Conservation (phyloP, 495 filamentous ascomycete genomes). For the Aspergillus saccharolyticus region DNA sequence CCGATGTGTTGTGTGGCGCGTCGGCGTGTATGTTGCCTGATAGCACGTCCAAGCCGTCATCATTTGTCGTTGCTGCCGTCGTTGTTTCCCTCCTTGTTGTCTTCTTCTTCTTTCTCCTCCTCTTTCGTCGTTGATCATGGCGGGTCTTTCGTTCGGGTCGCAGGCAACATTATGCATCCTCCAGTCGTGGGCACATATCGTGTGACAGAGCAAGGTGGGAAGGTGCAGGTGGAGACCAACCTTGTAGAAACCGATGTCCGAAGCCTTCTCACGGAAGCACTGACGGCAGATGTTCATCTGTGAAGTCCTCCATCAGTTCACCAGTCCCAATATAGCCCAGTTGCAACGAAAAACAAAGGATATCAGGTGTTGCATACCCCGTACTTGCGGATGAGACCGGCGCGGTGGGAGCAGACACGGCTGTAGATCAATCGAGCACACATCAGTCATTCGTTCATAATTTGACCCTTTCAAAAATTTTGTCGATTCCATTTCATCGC, state of each 20-base stretch:
- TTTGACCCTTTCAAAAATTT: constrained; percentile 5
- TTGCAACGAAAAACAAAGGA: not conserved
- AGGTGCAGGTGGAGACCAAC: constrained; percentile 36
- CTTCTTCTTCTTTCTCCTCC: not conserved
- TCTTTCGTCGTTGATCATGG: not conserved
- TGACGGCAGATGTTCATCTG: constrained; percentile 96
- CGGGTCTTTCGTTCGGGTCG: not conserved
- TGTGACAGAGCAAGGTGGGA: not conserved
- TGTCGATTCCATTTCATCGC: constrained; percentile 15
- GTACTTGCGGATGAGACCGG: constrained; percentile 98
- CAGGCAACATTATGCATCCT: not conserved
- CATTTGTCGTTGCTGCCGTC: too few relatives aligned
- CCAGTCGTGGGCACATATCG: not conserved
- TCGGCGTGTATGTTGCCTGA: too few relatives aligned
- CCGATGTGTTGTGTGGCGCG: not conserved
- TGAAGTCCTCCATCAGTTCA: constrained; percentile 16
- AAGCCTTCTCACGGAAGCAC: constrained; percentile 97
- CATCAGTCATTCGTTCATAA: constrained; percentile 21
- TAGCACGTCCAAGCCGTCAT: too few relatives aligned
- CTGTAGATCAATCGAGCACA: constrained; percentile 41
- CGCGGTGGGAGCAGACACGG: constrained; percentile 92
- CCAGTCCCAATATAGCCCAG: not conserved
- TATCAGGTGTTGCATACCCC: constrained; percentile 60
- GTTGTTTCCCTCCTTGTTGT: not conserved
- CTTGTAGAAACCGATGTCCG: constrained; percentile 98